phyloP scores from a whole-genome alignment of 1,284 basidiomycete genomes.

The Melampsora occidentalis region DNA sequence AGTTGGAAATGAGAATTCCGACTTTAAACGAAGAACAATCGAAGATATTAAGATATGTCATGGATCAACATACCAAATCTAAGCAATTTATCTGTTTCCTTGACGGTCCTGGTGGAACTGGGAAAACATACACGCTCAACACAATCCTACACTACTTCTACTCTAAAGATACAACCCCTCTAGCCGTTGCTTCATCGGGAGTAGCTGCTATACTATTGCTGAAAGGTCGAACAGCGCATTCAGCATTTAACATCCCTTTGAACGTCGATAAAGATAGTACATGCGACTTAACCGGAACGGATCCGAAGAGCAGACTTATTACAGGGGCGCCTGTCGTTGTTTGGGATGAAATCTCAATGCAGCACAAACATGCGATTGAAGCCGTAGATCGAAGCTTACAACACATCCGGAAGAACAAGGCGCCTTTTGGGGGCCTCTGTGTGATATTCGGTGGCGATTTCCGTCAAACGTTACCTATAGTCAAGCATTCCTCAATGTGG shows the following conservation, averaged over 20 bases:
- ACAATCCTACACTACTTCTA: background rate
- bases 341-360: background rate
- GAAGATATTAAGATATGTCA: no score
- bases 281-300: background rate
- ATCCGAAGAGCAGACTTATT: background rate
- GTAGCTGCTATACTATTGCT: background rate
- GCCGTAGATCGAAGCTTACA: background rate
- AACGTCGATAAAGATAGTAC: background rate
- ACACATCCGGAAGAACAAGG: background rate
- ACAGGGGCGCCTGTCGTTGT: no score
- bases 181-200: background rate
- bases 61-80: no score
- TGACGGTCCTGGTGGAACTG: conserved; percentile 15
- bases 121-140: conserved; percentile 2
- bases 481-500: background rate
- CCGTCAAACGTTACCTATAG: conserved; percentile 8
- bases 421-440: background rate
- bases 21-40: no score
- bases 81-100: conserved; percentile 45
- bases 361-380: background rate
- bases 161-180: background rate
- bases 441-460: conserved; percentile 19
- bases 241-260: conserved; percentile 1
- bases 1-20: no score
- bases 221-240: conserved; percentile 3